These are phyloP conservation scores for Toxicodendron radicans DNA, from an alignment of 345 rosid genomes.

Conservation along the genomic window DNA sequence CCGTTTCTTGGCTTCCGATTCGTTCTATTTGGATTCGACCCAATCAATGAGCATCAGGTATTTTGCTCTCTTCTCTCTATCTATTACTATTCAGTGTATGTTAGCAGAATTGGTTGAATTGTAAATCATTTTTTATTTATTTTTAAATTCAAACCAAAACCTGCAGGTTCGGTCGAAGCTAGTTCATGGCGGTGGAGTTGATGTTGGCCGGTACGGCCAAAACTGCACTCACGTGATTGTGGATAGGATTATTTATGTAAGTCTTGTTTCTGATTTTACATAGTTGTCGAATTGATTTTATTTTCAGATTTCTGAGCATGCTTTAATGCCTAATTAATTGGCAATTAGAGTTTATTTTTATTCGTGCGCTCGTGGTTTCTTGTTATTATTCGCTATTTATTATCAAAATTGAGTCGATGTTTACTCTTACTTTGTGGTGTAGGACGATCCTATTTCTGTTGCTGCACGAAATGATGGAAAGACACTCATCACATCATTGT, in stretches of 20 bases:
- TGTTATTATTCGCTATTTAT: neutral
- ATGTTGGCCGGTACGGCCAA: conserved; percentile 42
- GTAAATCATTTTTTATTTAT: neutral
- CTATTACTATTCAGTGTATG: neutral
- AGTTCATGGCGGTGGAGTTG: conserved; percentile 67
- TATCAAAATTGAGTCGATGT: neutral
- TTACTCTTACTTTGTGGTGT: conserved; percentile 5
- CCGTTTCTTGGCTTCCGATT: conserved; percentile 67
- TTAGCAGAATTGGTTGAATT: neutral
- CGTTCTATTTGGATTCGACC: conserved; percentile 64
- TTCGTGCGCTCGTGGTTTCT: neutral
- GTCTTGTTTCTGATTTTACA: neutral
- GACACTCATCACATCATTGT: conserved; percentile 62
- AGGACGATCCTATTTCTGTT: conserved; percentile 84
- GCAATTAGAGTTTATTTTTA: neutral
- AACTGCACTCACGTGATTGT: conserved; percentile 73
- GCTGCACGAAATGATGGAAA: conserved; percentile 78
- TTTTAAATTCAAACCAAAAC: neutral
- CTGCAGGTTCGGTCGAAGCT: conserved; percentile 73
- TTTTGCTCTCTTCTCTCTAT: neutral
- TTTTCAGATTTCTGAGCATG: neutral
- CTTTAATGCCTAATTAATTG: neutral
- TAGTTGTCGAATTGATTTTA: neutral
- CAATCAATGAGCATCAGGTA: conserved; percentile 42
- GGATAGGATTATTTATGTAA: conserved; percentile 62